These are phyloP conservation scores for Craterostigma plantagineum DNA, from an alignment of 257 asterid genomes.

Conservation along the genomic window DNA sequence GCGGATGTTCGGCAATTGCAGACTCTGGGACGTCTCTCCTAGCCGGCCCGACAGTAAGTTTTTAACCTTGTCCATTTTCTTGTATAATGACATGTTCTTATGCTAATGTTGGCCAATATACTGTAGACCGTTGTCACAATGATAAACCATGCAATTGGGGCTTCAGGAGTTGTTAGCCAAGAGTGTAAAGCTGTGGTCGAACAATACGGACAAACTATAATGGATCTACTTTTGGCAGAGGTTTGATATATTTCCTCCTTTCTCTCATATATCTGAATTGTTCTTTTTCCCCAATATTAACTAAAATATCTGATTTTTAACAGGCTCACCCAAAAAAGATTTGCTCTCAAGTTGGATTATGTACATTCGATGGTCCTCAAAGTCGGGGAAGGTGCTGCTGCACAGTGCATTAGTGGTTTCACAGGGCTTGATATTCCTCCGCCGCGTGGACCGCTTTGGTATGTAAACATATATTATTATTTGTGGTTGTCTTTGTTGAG, in stretches of 20 bases:
- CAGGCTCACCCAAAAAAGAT: not conserved
- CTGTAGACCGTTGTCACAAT: not conserved
- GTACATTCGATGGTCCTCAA: not conserved
- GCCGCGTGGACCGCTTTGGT: conserved; percentile 1
- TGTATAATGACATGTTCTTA: not conserved
- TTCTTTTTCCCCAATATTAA: not conserved
- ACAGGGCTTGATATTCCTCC: not conserved
- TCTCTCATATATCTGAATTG: no score
- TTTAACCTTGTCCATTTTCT: no score
- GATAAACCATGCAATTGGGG: conserved; percentile 1
- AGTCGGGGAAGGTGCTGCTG: not conserved
- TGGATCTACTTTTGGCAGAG: not conserved
- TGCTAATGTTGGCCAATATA: not conserved
- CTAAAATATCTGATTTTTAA: not conserved
- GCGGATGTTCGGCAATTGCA: conserved; percentile 1
- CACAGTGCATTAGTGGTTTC: conserved; percentile 1
- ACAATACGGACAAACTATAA: not conserved
- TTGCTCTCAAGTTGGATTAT: conserved; percentile 1
- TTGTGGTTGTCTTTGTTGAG: no score
- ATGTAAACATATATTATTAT: not conserved
- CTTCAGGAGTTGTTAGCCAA: not conserved
- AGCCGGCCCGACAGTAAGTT: conserved; percentile 3
- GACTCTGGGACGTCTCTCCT: conserved; percentile 2
- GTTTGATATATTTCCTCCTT: not conserved
- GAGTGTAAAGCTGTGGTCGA: not conserved